A percentile compares a stretch with the other conserved stretches of the same genome.
phyloP scores from a whole-genome alignment of 768 basidiomycete species.

The Phylloporus scabripes region DNA sequence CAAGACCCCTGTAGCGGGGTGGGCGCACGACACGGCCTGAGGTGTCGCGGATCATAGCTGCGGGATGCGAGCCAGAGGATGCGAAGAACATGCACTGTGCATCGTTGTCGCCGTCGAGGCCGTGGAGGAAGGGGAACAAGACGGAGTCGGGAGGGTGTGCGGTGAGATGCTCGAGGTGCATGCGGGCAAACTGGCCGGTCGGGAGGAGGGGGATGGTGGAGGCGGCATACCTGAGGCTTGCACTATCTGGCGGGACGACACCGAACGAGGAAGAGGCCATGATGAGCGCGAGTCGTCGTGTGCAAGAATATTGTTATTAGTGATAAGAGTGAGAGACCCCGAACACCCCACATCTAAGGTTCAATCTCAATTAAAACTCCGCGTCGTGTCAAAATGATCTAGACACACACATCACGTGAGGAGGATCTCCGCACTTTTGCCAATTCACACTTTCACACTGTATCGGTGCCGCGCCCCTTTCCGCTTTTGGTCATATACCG shows the following conservation, averaged over 20 bases:
- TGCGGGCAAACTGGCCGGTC: slow-evolving; percentile 46
- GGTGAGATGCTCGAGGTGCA: slow-evolving; percentile 60
- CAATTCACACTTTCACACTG: slow-evolving; percentile 15
- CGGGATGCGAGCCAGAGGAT: slow-evolving; percentile 12
- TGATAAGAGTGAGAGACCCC: slow-evolving; percentile 21
- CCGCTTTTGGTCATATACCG: slow-evolving; percentile 36
- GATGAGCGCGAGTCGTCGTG: slow-evolving; percentile 3
- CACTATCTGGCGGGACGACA: slow-evolving; percentile 17
- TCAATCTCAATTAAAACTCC: slow-evolving; percentile 14
- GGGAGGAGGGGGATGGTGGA: slow-evolving; percentile 31
- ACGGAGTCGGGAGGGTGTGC: slow-evolving; percentile 73
- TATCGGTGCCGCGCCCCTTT: slow-evolving; percentile 19
- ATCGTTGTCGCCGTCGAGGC: slow-evolving; percentile 74
- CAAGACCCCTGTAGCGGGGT: slow-evolving; percentile 61
- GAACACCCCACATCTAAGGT: slow-evolving; percentile 16
- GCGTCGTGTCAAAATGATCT: slow-evolving; percentile 15
- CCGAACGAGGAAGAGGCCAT: slow-evolving; percentile 18
- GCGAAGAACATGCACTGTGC: slow-evolving; percentile 82
- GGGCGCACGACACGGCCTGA: slow-evolving; percentile 27
- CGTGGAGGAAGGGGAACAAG: slow-evolving; percentile 87
- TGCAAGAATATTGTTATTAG: background rate
- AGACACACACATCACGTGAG: slow-evolving; percentile 19
- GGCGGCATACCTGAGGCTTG: background rate
- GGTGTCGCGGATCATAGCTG: slow-evolving; percentile 23
- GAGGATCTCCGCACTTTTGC: slow-evolving; percentile 10